Evolutionary conservation across 1,284 basidiomycete species (phyloP).

Genomic region (Boletus chippewaensis): DNA sequence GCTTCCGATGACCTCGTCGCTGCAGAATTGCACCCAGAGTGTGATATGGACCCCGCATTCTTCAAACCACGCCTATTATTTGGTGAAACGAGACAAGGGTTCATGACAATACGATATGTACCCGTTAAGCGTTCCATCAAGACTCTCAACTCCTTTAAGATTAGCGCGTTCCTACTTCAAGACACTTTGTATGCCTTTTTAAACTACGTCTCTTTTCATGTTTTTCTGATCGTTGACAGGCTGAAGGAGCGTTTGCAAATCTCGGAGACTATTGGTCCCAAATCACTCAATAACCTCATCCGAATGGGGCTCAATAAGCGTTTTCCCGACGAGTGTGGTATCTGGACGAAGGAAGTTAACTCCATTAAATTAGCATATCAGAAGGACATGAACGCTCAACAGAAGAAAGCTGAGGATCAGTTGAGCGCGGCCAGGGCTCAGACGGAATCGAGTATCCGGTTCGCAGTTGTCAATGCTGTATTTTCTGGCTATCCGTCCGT

Average conservation of each 20-base stretch:
- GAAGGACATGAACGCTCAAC: conserved; percentile 9
- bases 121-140: conserved; percentile 14
- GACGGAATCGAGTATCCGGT: conserved; percentile 23
- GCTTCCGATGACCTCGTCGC: conserved; percentile 13
- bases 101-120: conserved; percentile 29
- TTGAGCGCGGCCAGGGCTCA: conserved; percentile 6
- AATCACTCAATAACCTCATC: conserved; percentile 29
- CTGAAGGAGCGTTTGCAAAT: conserved; percentile 27
- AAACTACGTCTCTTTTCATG: neutral
- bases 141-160: conserved; percentile 3
- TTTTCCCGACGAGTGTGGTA: conserved; percentile 23
- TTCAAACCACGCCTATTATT: conserved; percentile 29
- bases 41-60: conserved; percentile 19
- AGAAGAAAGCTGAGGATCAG: conserved; percentile 14
- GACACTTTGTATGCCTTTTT: conserved; percentile 20
- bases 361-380: conserved; percentile 1
- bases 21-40: conserved; percentile 18
- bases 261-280: conserved; percentile 22
- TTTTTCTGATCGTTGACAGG: conserved; percentile 21
- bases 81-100: conserved; percentile 34
- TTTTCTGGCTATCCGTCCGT: conserved; percentile 29
- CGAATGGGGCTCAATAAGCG: conserved; percentile 31
- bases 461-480: conserved; percentile 24
- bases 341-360: conserved; percentile 24
- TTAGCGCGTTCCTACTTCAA: conserved; percentile 13